Evolutionary conservation across 2,329 filamentous ascomycete genomes (phyloP).

Genomic region (Xylaria sp.): DNA sequence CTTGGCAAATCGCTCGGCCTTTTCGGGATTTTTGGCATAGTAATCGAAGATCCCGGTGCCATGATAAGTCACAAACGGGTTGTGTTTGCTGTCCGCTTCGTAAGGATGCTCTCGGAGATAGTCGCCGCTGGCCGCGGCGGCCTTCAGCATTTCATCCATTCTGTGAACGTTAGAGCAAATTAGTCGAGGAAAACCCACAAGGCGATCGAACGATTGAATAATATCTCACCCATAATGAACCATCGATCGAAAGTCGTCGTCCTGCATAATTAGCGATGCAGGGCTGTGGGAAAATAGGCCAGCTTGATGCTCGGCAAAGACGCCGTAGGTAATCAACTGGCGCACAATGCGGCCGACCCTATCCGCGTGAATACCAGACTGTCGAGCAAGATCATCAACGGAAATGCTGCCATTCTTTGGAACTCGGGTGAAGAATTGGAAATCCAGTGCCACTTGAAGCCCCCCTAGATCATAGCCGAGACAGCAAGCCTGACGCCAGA

Average conservation of each 20-base stretch:
- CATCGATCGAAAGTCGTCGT: slow-evolving; percentile 22
- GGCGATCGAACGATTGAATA: too few relatives aligned
- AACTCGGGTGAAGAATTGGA: slow-evolving; percentile 32
- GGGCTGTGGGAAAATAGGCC: slow-evolving; percentile 26
- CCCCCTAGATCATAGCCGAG: slow-evolving; percentile 27
- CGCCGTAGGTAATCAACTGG: slow-evolving; percentile 26
- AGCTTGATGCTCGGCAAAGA: slow-evolving; percentile 28
- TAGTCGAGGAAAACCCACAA: too few relatives aligned
- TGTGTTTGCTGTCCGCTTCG: slow-evolving; percentile 20
- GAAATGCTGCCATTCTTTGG: slow-evolving; percentile 21
- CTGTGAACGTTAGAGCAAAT: too few relatives aligned
- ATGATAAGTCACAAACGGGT: slow-evolving; percentile 23
- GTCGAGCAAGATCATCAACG: slow-evolving; percentile 23
- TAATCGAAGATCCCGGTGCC: slow-evolving; percentile 22
- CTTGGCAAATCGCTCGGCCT: slow-evolving; percentile 14
- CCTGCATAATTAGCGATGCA: slow-evolving; percentile 6
- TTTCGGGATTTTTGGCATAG: slow-evolving; percentile 4
- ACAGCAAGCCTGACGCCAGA: background rate
- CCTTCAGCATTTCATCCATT: slow-evolving; percentile 35
- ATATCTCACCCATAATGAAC: slow-evolving; percentile 21
- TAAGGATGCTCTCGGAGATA: slow-evolving; percentile 24
- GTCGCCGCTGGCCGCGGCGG: slow-evolving; percentile 17
- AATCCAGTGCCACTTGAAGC: slow-evolving; percentile 31
- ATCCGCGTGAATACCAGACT: slow-evolving; percentile 28
- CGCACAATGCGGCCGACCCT: slow-evolving; percentile 26